Percentiles rank a stretch among this genome's conserved stretches.
Conservation (phyloP, 2,329 filamentous ascomycete genomes). For the Gnomoniopsis smithogilvyi region DNA sequence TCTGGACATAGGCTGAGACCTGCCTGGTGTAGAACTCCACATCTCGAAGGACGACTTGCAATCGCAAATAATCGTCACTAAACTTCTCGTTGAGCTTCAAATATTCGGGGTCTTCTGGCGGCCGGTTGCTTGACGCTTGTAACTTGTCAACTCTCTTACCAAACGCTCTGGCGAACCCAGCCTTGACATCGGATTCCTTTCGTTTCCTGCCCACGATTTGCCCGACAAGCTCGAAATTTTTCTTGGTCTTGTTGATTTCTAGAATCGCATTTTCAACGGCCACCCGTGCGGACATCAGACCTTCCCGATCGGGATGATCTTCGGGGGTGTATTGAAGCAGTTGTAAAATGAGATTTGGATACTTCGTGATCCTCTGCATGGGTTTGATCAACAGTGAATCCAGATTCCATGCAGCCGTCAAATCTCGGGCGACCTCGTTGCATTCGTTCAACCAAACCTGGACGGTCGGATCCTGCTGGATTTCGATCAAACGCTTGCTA, state of each 20-base stretch:
- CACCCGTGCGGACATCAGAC: constrained; percentile 53
- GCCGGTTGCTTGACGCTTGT: constrained; percentile 56
- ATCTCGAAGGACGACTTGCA: constrained; percentile 90
- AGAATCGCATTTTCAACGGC: constrained; percentile 65
- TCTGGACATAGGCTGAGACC: constrained; percentile 73
- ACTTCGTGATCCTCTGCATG: constrained; percentile 91
- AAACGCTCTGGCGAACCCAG: constrained; percentile 84
- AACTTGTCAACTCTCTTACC: constrained; percentile 85
- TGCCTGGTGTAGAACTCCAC: constrained; percentile 91
- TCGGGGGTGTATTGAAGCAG: constrained; percentile 75
- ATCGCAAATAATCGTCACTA: constrained; percentile 83
- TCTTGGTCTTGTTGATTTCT: constrained; percentile 94
- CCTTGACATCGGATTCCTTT: constrained; percentile 83
- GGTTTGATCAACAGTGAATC: constrained; percentile 97
- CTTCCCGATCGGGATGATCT: constrained; percentile 77
- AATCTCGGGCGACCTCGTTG: constrained; percentile 84
- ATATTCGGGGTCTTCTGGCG: constrained; percentile 79
- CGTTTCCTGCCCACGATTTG: constrained; percentile 82
- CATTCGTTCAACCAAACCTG: constrained; percentile 92
- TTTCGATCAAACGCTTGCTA: constrained; percentile 57
- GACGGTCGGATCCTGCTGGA: constrained; percentile 61
- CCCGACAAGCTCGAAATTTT: constrained; percentile 87
- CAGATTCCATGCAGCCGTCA: constrained; percentile 91
- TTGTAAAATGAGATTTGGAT: constrained; percentile 79
- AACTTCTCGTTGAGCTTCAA: constrained; percentile 80